Conservation (phyloP, 108 stramenopile genomes). For the Bacterosira constricta region DNA sequence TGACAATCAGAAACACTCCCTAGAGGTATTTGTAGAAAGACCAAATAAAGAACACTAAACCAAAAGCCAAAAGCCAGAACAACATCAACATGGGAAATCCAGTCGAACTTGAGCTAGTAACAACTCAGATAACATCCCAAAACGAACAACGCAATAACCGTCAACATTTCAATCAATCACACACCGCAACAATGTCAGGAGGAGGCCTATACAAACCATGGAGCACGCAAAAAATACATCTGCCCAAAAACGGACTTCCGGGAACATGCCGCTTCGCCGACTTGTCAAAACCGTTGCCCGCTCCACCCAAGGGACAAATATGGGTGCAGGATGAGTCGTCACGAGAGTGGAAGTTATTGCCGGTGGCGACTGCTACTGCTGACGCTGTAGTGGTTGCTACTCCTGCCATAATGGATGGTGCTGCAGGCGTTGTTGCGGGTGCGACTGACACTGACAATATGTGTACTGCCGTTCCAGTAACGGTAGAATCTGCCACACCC, state of each 20-base stretch:
- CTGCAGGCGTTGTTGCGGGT: background rate
- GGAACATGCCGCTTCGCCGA: conserved; percentile 41
- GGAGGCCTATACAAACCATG: conserved; percentile 59
- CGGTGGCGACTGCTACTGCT: conserved; percentile 8
- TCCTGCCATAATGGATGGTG: background rate
- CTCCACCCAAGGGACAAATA: conserved; percentile 54
- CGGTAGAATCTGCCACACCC: background rate
- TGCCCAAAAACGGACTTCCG: conserved; percentile 31
- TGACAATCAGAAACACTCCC: no score
- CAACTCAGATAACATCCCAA: no score
- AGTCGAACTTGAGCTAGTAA: no score
- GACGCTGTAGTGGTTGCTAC: no score
- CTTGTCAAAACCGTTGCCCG: conserved; percentile 46
- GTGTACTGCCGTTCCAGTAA: background rate
- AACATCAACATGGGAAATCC: no score
- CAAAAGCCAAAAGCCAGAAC: no score
- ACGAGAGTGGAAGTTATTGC: conserved; percentile 59
- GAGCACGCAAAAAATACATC: conserved; percentile 57
- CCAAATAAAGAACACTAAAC: no score
- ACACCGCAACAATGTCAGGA: conserved; percentile 42
- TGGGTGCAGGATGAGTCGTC: conserved; percentile 49
- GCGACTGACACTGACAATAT: background rate
- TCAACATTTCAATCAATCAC: no score
- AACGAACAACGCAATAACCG: no score
- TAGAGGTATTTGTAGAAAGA: no score